These are phyloP conservation scores for Xylaria polymorpha DNA, from an alignment of 2,329 filamentous ascomycete genomes.

Conservation along the genomic window DNA sequence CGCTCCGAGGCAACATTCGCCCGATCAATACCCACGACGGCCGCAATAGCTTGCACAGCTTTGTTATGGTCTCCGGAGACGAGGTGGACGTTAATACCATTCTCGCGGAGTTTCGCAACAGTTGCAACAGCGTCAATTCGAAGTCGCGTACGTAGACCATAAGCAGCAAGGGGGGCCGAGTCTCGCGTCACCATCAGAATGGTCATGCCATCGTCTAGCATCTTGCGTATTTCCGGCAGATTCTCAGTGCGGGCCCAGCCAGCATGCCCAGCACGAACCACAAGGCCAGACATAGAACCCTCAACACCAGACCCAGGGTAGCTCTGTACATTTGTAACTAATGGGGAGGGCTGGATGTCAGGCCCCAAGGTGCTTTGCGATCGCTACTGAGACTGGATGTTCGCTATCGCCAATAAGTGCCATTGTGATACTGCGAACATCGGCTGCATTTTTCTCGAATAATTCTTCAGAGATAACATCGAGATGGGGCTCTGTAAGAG, in stretches of 20 bases:
- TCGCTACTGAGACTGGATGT: conserved; percentile 64
- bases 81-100: conserved; percentile 59
- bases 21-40: conserved; percentile 54
- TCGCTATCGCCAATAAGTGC: conserved; percentile 58
- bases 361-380: conserved; percentile 50
- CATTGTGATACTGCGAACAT: conserved; percentile 42
- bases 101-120: conserved; percentile 52
- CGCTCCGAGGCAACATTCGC: conserved; percentile 56
- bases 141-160: conserved; percentile 60
- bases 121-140: conserved; percentile 56
- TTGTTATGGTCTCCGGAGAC: conserved; percentile 65
- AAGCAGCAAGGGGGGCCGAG: conserved; percentile 53
- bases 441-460: conserved; percentile 30
- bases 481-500: conserved; percentile 71
- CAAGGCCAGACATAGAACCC: conserved; percentile 44
- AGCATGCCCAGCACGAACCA: conserved; percentile 62
- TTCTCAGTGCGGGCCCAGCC: conserved; percentile 57
- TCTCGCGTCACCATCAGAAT: conserved; percentile 61
- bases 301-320: conserved; percentile 62
- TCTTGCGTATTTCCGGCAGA: conserved; percentile 49
- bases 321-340: conserved; percentile 51
- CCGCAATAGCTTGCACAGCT: conserved; percentile 58
- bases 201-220: conserved; percentile 55
- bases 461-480: conserved; percentile 55
- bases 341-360: conserved; percentile 33